phyloP scores from a whole-genome alignment of 331 rosid genomes.

The Prunus yedoensis region DNA sequence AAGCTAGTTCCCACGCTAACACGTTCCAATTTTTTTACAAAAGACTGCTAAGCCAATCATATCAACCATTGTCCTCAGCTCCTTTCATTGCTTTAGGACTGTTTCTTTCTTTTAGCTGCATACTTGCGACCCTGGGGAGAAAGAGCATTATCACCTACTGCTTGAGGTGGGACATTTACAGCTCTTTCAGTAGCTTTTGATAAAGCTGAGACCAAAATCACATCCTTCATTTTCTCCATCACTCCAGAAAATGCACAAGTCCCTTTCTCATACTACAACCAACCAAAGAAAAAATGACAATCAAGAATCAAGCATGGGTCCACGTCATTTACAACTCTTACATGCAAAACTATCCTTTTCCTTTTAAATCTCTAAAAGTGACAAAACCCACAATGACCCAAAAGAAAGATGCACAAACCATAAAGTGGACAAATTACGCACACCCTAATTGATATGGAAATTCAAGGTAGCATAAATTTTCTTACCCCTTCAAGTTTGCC shows the following conservation, averaged over 20 bases:
- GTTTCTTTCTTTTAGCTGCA: constrained; percentile 41
- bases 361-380: background rate
- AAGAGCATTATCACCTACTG: constrained; percentile 20
- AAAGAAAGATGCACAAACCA: background rate
- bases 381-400: background rate
- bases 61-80: background rate
- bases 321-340: background rate
- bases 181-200: constrained; percentile 54
- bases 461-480: constrained; percentile 3
- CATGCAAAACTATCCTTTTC: background rate
- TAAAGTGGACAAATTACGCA: no score
- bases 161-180: constrained; percentile 38
- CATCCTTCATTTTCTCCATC: constrained; percentile 57
- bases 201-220: constrained; percentile 30
- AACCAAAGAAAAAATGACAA: constrained; percentile 1
- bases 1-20: no score
- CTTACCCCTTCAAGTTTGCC: constrained; percentile 68
- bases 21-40: no score
- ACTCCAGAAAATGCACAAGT: constrained; percentile 27
- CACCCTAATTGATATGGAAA: background rate
- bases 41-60: background rate
- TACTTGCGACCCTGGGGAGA: constrained; percentile 7
- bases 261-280: constrained; percentile 60
- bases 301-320: background rate
- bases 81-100: constrained; percentile 8